Percentiles rank a stretch among this genome's conserved stretches.
phyloP scores from a whole-genome alignment of 2,329 filamentous ascomycete species.

The Beauveria brongniartii region DNA sequence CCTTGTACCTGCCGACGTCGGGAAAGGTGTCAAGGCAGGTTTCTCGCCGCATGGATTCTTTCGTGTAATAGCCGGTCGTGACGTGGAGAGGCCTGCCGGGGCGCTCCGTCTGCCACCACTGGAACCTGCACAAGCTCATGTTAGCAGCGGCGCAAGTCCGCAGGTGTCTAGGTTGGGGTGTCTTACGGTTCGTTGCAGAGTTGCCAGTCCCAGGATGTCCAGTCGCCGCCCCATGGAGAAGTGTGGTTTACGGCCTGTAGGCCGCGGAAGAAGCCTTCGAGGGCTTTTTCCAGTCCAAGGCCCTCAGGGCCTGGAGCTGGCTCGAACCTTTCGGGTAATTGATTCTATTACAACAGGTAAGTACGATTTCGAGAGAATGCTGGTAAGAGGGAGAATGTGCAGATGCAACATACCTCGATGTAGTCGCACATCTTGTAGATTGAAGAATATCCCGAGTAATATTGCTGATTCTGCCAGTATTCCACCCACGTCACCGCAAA shows the following conservation, averaged over 20 bases:
- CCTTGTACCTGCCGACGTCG: neutral
- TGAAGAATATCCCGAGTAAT: constrained; percentile 24
- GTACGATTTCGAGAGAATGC: neutral
- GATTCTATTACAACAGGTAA: neutral
- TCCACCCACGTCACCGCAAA: constrained; percentile 17
- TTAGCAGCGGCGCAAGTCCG: neutral
- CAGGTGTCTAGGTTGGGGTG: neutral
- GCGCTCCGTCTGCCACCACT: neutral
- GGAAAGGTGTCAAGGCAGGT: neutral
- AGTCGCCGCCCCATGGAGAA: too few relatives aligned
- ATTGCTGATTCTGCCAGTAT: constrained; percentile 29
- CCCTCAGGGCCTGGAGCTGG: neutral
- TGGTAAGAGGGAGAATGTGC: neutral
- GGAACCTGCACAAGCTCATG: neutral
- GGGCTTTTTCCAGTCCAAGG: neutral
- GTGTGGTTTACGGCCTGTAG: neutral
- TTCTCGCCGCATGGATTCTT: neutral
- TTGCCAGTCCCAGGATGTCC: neutral
- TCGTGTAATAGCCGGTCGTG: neutral
- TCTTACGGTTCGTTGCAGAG: constrained; percentile 6
- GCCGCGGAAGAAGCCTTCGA: neutral
- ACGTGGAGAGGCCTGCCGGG: neutral
- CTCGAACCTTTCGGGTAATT: neutral
- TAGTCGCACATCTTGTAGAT: constrained; percentile 30
- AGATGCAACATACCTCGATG: constrained; percentile 16